Evolutionary conservation across 805 yeast genomes (phyloP).

Genomic region (Metschnikowia picachoensis): DNA sequence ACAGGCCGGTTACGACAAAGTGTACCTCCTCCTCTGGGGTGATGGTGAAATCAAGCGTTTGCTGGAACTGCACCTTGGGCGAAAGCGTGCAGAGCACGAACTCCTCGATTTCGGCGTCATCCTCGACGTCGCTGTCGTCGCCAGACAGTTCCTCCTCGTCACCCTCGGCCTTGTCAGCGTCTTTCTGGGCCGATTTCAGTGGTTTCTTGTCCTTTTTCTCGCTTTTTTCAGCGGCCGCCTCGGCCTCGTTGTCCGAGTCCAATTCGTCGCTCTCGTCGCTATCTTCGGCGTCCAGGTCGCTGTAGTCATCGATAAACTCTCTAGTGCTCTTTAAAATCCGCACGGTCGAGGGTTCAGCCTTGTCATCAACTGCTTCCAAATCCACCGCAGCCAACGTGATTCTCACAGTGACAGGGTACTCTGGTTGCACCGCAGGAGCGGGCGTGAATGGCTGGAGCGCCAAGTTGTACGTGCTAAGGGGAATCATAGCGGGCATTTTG

Average conservation of each 20-base stretch:
- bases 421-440: conserved; percentile 79
- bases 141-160: conserved; percentile 50
- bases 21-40: conserved; percentile 90
- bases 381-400: conserved; percentile 94
- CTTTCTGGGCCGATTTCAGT: conserved; percentile 31
- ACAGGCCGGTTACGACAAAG: conserved; percentile 95
- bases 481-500: conserved; percentile 67
- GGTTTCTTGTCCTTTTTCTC: conserved; percentile 23
- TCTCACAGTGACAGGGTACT: conserved; percentile 85
- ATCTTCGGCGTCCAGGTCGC: conserved; percentile 42
- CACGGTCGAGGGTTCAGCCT: conserved; percentile 80
- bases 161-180: conserved; percentile 48
- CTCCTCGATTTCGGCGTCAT: conserved; percentile 77
- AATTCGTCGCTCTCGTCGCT: conserved; percentile 18
- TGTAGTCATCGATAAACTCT: conserved; percentile 38
- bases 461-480: conserved; percentile 82
- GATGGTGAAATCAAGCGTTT: conserved; percentile 83
- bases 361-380: conserved; percentile 80
- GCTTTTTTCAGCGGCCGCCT: conserved; percentile 22
- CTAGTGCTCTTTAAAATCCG: conserved; percentile 75
- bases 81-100: conserved; percentile 84
- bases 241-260: conserved; percentile 41
- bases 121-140: conserved; percentile 55
- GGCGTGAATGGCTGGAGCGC: conserved; percentile 86
- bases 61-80: conserved; percentile 83